Percentiles rank a stretch among this genome's conserved stretches.
phyloP scores from a whole-genome alignment of 2,329 filamentous ascomycete species.

The Chaetomium strumarium region DNA sequence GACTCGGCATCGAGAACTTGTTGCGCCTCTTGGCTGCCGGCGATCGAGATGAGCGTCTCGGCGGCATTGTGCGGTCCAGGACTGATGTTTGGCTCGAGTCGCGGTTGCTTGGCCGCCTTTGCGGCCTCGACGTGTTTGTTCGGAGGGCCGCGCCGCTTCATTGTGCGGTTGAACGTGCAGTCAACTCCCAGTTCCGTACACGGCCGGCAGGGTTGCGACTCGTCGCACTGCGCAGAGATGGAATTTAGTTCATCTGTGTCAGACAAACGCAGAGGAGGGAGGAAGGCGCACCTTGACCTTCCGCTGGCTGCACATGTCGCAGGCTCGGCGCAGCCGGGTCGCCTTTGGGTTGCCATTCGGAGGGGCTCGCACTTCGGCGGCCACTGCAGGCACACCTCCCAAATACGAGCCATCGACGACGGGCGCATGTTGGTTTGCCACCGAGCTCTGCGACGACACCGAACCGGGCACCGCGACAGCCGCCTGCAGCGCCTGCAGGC shows the following conservation, averaged over 20 bases:
- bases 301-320: constrained; percentile 56
- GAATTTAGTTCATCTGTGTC: constrained; percentile 6
- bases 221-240: constrained; percentile 42
- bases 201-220: constrained; percentile 50
- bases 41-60: constrained; percentile 44
- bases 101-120: constrained; percentile 45
- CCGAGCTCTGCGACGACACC: constrained; percentile 3
- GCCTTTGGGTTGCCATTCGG: constrained; percentile 34
- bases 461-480: constrained; percentile 18
- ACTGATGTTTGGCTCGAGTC: constrained; percentile 31
- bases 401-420: constrained; percentile 13
- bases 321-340: constrained; percentile 52
- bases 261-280: background rate
- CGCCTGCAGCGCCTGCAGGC: constrained; percentile 25
- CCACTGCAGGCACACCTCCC: background rate
- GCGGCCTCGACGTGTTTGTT: constrained; percentile 55
- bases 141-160: constrained; percentile 53
- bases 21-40: constrained; percentile 31
- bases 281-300: constrained; percentile 46
- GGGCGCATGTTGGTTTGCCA: constrained; percentile 17
- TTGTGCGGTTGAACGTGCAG: constrained; percentile 52
- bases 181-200: constrained; percentile 52
- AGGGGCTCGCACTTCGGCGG: background rate
- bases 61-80: constrained; percentile 40
- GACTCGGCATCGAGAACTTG: constrained; percentile 53